These are phyloP conservation scores for Dothiorella sarmentorum DNA, from an alignment of 2,329 filamentous ascomycete genomes.

Conservation along the genomic window DNA sequence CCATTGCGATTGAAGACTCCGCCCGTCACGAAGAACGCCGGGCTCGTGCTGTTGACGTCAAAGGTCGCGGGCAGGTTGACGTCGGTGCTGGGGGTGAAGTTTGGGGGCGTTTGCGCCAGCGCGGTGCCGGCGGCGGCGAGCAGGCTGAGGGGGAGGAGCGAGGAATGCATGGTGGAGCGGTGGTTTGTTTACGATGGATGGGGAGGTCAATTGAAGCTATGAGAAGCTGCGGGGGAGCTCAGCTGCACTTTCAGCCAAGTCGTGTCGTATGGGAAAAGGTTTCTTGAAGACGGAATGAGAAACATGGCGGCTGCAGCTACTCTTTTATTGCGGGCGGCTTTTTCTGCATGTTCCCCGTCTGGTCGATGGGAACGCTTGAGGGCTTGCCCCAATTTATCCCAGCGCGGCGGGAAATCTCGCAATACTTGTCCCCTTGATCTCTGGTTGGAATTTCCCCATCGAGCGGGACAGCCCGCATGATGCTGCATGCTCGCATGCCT, in stretches of 20 bases:
- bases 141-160: background rate
- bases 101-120: slow-evolving; percentile 12
- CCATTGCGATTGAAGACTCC: slow-evolving; percentile 8
- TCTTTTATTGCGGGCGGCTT: background rate
- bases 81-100: slow-evolving; percentile 1
- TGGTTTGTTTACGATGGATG: background rate
- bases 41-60: slow-evolving; percentile 6
- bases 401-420: background rate
- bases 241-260: too few relatives aligned
- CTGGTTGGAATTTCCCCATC: background rate
- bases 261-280: too few relatives aligned
- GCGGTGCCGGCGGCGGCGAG: background rate
- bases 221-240: too few relatives aligned
- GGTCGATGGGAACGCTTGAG: background rate
- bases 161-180: background rate
- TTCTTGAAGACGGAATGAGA: too few relatives aligned
- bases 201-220: background rate
- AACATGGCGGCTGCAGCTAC: background rate
- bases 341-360: too few relatives aligned
- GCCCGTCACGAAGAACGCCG: slow-evolving; percentile 8
- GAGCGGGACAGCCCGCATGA: background rate
- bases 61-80: slow-evolving; percentile 9
- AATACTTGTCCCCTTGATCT: background rate
- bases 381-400: slow-evolving; percentile 3
- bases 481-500: background rate